Evolutionary conservation across 352 stramenopile species (phyloP), one percentile per base, ranked within the genome.

Genomic region (Pythium utonaiense): DNA sequence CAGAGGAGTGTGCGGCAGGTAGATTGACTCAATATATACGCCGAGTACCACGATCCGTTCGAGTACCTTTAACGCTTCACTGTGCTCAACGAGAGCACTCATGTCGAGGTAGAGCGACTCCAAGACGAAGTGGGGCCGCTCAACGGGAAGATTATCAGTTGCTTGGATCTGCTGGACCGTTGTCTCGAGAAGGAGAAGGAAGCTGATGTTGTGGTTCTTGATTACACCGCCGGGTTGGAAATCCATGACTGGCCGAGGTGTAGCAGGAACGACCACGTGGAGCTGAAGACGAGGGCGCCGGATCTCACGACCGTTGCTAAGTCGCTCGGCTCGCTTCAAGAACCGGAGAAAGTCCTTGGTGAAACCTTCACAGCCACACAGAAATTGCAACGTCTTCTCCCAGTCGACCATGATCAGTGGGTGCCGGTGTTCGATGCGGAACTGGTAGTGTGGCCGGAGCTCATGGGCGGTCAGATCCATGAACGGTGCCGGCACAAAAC

Each of bases 401-500:
- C 33, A 41, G 19, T 22, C 24, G 16, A 16, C 28, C 27, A 33
- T 42, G 21, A 16, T n/a, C 24, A 30, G 34, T 31, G 21, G 3
- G 25, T 41, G 21, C 17, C 12, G 22, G 41, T 40, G 6, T 8
- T 25, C 7, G 21, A 31, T 30, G 13, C 41, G 40, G 16, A 60
- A 22, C 17, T 44, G 10, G 27, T 52, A 52, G 17, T 31, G 25
- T 3, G 40, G 13, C 1, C 14, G n/a, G 5, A 60, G 41, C n/a
- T 9, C 27, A 13, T 51, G 16, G 12, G 27, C 36, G 10, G 16
- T 40, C 40, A 60, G 12, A 6, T 60, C 53, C 53, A 60, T 52
- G 41, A 60, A 60, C 27, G 53, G 38, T 25, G 53, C 38, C 6
- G 53, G 24, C n/a, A 22, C 10, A 19, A 60, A 60, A 14, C 27